A percentile compares a stretch with the other conserved stretches of the same genome.
These are phyloP conservation scores for Aspergillus floridensis DNA, from an alignment of 2,329 filamentous ascomycete genomes.

Conservation along the genomic window DNA sequence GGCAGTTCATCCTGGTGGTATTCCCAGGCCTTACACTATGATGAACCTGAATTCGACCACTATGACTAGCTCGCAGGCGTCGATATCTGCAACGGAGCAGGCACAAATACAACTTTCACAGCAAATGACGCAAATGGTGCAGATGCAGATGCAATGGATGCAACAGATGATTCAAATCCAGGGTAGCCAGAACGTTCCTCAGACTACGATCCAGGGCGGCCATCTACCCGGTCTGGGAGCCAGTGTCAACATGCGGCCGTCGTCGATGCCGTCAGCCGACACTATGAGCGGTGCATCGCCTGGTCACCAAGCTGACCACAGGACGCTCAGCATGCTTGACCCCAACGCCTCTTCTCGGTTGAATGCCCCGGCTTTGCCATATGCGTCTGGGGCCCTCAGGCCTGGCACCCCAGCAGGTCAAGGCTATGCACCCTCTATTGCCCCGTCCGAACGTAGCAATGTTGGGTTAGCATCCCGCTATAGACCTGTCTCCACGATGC, in stretches of 20 bases:
- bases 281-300: constrained; percentile 21
- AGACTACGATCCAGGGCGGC: constrained; percentile 30
- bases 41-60: constrained; percentile 28
- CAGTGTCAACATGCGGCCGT: constrained; percentile 41
- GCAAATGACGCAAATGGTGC: constrained; percentile 84
- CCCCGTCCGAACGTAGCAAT: constrained; percentile 93
- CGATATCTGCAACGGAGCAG: constrained; percentile 62
- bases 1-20: constrained; percentile 24
- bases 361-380: constrained; percentile 36
- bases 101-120: constrained; percentile 77
- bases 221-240: constrained; percentile 26
- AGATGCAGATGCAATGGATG: constrained; percentile 95
- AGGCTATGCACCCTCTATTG: constrained; percentile 82
- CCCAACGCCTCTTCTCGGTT: constrained; percentile 50
- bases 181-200: constrained; percentile 38
- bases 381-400: constrained; percentile 27
- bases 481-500: constrained; percentile 74
- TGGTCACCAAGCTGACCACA: constrained; percentile 38
- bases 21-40: constrained; percentile 41
- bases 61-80: constrained; percentile 22
- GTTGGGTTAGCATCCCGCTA: constrained; percentile 87
- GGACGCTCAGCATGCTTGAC: constrained; percentile 83
- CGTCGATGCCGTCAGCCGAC: constrained; percentile 47
- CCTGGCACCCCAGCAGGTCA: constrained; percentile 27
- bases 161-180: constrained; percentile 66